Base-by-base conservation (phyloP, 2,329 filamentous ascomycete genomes). In the Chrysoporthe cubensis region DNA sequence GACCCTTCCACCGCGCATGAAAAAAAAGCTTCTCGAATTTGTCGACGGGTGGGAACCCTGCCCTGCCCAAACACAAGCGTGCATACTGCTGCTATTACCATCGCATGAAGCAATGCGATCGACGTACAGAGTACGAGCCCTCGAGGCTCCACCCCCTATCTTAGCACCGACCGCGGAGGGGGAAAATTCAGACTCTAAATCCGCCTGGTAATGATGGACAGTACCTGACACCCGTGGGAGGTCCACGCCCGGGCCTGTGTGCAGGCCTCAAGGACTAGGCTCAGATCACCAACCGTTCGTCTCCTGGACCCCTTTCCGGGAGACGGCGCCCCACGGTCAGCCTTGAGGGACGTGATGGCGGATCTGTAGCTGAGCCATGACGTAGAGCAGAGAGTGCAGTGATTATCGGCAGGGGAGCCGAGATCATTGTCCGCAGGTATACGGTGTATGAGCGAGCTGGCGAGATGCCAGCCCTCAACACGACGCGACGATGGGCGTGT, bases 101-200 rank as follows among this genome's bases (percentile, higher is more conserved):
- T 26, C 26, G 57, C 57, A 42, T 21, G 26, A 26, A 42, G 57
- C n/a, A 11, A 60, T 60, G 9, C 14, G 14, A 40, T 43, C 9
- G 16, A n/a, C 42, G 21, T 43, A 43, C 40, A 14, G 42, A 43
- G n/a, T 60, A 44, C 57, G n/a, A 60, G n/a, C n/a, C 57, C 40
- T 44, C 40, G 7, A 42, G 16, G 57, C 57, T 43, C 57, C 57
- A 60, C 57, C 57, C 57, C 57, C 57, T 60, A 60, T 60, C 40
- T 60, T n/a, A n/a, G 57, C 57, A 60, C n/a, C 26, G n/a, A 9
- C 57, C 16, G 34, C 13, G 34, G 37, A 14, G 13, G n/a, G 37
- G 18, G 11, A 60, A 54, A 14, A 16, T 32, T 54, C 50, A 54
- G 21, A 54, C 32, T 54, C 50, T 26, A 32, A 54, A 54, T 32